Evolutionary conservation across 345 rosid genomes (phyloP).

Genomic region (Mallotus nudiflorus): DNA sequence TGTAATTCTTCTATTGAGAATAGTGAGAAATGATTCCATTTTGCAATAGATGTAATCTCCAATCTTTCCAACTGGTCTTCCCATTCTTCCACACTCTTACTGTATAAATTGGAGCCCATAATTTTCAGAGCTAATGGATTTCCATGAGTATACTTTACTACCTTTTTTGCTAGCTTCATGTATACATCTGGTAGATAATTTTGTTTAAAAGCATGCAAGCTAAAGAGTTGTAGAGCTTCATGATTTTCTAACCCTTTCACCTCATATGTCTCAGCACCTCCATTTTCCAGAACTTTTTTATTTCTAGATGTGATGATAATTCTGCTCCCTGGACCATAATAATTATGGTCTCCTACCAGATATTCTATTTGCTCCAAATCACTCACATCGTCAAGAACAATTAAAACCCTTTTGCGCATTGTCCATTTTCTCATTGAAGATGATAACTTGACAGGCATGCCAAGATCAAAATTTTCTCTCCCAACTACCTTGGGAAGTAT

Average conservation of each 20-base stretch:
- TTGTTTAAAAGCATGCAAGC: background rate
- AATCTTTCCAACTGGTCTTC: background rate
- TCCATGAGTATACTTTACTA: background rate
- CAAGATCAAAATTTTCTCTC: background rate
- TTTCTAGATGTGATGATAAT: conserved; percentile 1
- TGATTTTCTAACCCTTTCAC: background rate
- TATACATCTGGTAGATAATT: background rate
- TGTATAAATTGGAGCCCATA: background rate
- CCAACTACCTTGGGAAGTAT: background rate
- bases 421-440: background rate
- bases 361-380: background rate
- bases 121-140: conserved; percentile 7
- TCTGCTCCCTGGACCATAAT: conserved; percentile 8
- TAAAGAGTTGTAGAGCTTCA: too few species aligned
- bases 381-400: background rate
- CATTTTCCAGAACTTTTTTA: background rate
- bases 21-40: background rate
- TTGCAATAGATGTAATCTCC: background rate
- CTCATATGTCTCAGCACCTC: background rate
- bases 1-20: too few species aligned
- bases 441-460: background rate
- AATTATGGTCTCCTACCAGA: background rate
- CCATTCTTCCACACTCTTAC: background rate
- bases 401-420: background rate
- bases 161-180: background rate